phyloP scores from a whole-genome alignment of 2,329 filamentous ascomycete genomes.

The Aspergillus neoniger region DNA sequence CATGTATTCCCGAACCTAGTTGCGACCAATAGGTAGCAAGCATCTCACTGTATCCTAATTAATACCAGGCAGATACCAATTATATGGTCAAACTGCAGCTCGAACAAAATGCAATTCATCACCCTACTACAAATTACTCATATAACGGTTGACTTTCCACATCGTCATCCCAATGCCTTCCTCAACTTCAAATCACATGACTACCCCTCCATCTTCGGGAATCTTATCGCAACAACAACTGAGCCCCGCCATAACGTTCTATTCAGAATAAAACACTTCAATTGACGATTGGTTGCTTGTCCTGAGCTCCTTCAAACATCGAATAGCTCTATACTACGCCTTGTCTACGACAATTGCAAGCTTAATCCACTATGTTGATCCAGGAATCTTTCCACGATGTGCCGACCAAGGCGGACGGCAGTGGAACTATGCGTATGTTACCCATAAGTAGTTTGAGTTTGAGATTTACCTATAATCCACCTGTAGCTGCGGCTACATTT shows the following conservation, averaged over 20 bases:
- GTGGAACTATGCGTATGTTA: conserved; percentile 41
- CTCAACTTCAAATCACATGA: neutral
- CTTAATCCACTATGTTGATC: conserved; percentile 34
- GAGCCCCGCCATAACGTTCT: neutral
- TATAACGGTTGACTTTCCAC: no score
- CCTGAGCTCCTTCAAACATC: neutral
- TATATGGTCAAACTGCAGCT: neutral
- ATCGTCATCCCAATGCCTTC: neutral
- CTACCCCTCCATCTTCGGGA: neutral
- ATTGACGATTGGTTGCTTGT: neutral
- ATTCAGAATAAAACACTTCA: neutral
- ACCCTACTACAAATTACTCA: neutral
- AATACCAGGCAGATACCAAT: neutral
- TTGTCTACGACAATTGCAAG: neutral
- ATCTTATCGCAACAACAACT: neutral
- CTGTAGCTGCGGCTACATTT: no score
- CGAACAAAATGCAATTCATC: neutral
- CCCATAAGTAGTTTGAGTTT: neutral
- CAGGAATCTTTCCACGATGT: conserved; percentile 41
- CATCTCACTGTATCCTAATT: neutral
- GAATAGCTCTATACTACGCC: no score
- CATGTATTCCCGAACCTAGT: neutral
- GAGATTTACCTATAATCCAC: no score
- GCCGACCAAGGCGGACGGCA: conserved; percentile 40
- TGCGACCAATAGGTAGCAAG: neutral